Percentiles rank a stretch among this genome's conserved stretches.
These are phyloP conservation scores for Moesziomyces parantarcticus DNA, from an alignment of 1,284 basidiomycete species.

Conservation along the genomic window DNA sequence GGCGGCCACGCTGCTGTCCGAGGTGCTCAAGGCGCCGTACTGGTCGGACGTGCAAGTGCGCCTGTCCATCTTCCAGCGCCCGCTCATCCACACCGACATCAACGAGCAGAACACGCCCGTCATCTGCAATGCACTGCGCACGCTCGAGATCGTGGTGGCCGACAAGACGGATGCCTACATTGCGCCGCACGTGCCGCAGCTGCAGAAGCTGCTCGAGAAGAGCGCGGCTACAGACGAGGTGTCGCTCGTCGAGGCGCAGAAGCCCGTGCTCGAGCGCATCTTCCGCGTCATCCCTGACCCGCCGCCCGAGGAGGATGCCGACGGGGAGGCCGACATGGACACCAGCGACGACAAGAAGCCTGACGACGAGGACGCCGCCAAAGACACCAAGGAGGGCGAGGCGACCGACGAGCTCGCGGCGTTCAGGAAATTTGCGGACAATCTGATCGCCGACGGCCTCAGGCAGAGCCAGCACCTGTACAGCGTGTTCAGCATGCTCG, in stretches of 20 bases:
- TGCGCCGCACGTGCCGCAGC: slow-evolving; percentile 77
- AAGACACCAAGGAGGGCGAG: slow-evolving; percentile 31
- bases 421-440: slow-evolving; percentile 82
- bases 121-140: slow-evolving; percentile 86
- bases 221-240: slow-evolving; percentile 51
- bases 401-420: slow-evolving; percentile 74
- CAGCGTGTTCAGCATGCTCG: slow-evolving; percentile 85
- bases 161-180: slow-evolving; percentile 90
- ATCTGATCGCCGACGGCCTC: slow-evolving; percentile 82
- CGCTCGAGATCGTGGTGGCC: slow-evolving; percentile 85
- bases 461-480: slow-evolving; percentile 78
- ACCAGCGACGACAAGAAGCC: slow-evolving; percentile 77
- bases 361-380: slow-evolving; percentile 72
- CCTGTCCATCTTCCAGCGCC: slow-evolving; percentile 73
- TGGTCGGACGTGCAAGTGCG: slow-evolving; percentile 96
- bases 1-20: slow-evolving; percentile 82
- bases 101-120: slow-evolving; percentile 75
- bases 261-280: slow-evolving; percentile 81
- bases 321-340: slow-evolving; percentile 50
- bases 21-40: slow-evolving; percentile 82
- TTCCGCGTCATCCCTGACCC: slow-evolving; percentile 79
- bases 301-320: slow-evolving; percentile 52
- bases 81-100: slow-evolving; percentile 72
- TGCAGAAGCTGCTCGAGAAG: slow-evolving; percentile 82
- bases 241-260: slow-evolving; percentile 55